Evolutionary conservation across 176 grass and related monocot genomes (phyloP).

Genomic region (Phoenix roebelenii): DNA sequence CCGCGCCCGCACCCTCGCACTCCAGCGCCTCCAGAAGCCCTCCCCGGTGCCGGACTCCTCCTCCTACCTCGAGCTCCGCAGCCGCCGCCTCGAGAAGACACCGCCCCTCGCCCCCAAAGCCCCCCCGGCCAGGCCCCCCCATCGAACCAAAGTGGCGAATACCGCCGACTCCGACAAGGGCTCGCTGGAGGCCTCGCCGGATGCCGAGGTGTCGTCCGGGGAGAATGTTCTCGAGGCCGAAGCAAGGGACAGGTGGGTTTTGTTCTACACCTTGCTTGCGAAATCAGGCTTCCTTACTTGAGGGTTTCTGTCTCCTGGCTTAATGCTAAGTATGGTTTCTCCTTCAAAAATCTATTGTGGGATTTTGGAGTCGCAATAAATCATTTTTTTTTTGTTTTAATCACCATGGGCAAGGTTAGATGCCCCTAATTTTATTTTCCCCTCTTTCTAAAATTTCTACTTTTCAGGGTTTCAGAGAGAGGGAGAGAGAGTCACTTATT

Average conservation of each 20-base stretch:
- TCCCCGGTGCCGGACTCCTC: neutral
- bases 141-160: neutral
- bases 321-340: too few species aligned
- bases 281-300: neutral
- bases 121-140: neutral
- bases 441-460: too few species aligned
- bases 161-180: neutral
- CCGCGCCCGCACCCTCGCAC: conserved; percentile 12
- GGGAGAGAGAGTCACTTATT: too few species aligned
- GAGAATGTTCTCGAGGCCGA: conserved; percentile 16
- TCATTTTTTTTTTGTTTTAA: too few species aligned
- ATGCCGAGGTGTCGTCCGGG: conserved; percentile 8
- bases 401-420: too few species aligned
- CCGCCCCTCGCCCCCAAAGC: conserved; percentile 1
- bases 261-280: neutral
- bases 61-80: conserved; percentile 22
- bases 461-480: too few species aligned
- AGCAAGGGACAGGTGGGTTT: conserved; percentile 12
- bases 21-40: neutral
- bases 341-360: too few species aligned
- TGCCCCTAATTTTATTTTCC: too few species aligned
- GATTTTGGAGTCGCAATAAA: too few species aligned
- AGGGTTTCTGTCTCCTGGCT: too few species aligned
- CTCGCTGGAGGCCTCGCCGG: conserved; percentile 3
- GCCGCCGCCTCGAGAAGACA: conserved; percentile 23